These are phyloP conservation scores for Ophiosphaerella herpotricha DNA, from an alignment of 2,329 filamentous ascomycete genomes.

Conservation along the genomic window DNA sequence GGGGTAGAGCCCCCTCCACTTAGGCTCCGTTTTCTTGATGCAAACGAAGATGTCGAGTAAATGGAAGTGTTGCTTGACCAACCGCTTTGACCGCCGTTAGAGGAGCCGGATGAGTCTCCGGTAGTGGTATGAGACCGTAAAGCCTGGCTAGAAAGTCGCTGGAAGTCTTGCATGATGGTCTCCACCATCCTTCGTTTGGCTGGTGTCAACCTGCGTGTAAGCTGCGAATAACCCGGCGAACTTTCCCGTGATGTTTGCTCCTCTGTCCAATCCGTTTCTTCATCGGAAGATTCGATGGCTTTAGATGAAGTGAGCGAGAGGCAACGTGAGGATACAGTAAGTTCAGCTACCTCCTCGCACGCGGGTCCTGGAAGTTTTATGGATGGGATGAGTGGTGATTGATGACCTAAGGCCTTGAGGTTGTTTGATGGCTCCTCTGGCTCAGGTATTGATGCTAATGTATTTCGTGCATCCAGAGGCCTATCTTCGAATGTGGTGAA, in stretches of 20 bases:
- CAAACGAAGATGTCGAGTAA: conserved; percentile 20
- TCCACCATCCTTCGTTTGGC: conserved; percentile 24
- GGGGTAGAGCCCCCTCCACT: conserved; percentile 24
- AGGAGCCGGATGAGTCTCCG: conserved; percentile 8
- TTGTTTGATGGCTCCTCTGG: neutral
- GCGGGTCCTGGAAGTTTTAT: neutral
- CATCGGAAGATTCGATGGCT: conserved; percentile 20
- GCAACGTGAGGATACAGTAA: conserved; percentile 22
- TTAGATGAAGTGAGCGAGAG: conserved; percentile 26
- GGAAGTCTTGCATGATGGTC: conserved; percentile 26
- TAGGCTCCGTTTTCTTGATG: conserved; percentile 27
- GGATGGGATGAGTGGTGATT: neutral
- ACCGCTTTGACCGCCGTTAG: conserved; percentile 3
- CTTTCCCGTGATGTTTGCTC: conserved; percentile 23
- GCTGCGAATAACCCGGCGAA: conserved; percentile 14
- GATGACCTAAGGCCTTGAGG: neutral
- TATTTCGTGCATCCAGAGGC: neutral
- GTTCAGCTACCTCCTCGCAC: conserved; percentile 16
- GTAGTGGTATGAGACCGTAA: conserved; percentile 10
- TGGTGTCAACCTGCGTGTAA: conserved; percentile 23
- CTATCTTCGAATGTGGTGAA: too few relatives aligned
- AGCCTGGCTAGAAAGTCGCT: conserved; percentile 16
- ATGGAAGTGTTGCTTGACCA: conserved; percentile 15
- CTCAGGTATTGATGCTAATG: neutral
- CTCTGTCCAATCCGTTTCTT: conserved; percentile 32